Evolutionary conservation across 2,329 filamentous ascomycete species (phyloP), one percentile per base, ranked within the genome.

Genomic region (Calonectria pseudoreteaudii): DNA sequence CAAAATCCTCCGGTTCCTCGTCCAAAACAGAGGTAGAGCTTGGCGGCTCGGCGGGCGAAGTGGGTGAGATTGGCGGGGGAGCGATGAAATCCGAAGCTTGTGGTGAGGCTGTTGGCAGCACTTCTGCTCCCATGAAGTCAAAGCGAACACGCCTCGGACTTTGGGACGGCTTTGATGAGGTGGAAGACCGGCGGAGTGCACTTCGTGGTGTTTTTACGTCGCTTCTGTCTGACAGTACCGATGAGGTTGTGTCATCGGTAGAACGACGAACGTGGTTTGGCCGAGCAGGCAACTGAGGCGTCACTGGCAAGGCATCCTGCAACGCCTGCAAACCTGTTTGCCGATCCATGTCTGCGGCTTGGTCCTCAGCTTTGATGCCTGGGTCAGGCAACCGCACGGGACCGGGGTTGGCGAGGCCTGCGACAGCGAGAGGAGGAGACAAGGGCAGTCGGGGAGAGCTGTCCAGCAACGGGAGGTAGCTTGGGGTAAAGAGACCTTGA

Each of bases 141-240:
- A 93, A 93, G 62, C 91, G 90, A 71, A 93, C 91, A 73, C 90
- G 87, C 36, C 91, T 88, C n/a, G 90, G 90, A 78, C 90, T 91
- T 53, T 86, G 85, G 8, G 83, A 84, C 68, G 87, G 86, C 65
- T 86, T 88, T 31, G 88, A 87, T 38, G 85, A 86, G 77, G 87
- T 90, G 9, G 89, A 90, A 1, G 89, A 88, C 64, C 90, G 87
- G 71, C 91, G 88, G 71, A 93, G 82, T 58, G 90, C 91, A 78
- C 91, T 92, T 76, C 90, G 86, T 60, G 87, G 87, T 47, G 83
- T 82, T 76, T 86, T 87, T 28, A 84, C 84, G 62, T 90, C 86
- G 82, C 89, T 91, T 78, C 86, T 85, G 77, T 91, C 87, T 18
- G 90, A 92, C 20, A 86, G 84, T 36, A 86, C 81, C 6, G 90